Evolutionary conservation across 352 stramenopile genomes (phyloP).

Genomic region (Phytopythium delawarense): DNA sequence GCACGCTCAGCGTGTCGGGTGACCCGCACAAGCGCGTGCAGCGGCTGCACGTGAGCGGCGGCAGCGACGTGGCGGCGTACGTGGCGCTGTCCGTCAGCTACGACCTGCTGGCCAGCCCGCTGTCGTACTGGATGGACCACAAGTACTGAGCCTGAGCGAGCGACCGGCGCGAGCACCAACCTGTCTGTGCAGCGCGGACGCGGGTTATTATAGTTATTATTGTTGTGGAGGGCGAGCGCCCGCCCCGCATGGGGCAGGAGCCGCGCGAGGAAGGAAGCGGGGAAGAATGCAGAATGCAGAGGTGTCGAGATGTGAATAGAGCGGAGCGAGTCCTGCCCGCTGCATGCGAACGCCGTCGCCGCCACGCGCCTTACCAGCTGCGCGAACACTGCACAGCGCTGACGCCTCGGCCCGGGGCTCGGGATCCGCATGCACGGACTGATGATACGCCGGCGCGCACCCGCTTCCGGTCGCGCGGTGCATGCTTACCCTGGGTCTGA

Average conservation of each 20-base stretch:
- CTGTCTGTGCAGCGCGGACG: background rate
- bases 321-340: too few species aligned
- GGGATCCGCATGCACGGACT: too few species aligned
- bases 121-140: conserved; percentile 74
- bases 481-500: background rate
- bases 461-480: background rate
- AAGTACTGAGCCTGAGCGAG: conserved; percentile 39
- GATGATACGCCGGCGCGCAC: background rate
- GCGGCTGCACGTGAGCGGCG: conserved; percentile 65
- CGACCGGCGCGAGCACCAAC: background rate
- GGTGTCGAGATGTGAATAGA: background rate
- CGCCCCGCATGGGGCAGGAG: too few species aligned
- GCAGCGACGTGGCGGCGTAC: conserved; percentile 73
- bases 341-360: too few species aligned
- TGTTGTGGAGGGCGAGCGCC: background rate
- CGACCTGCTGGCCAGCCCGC: conserved; percentile 66
- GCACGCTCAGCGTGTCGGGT: conserved; percentile 61
- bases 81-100: conserved; percentile 69
- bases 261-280: background rate
- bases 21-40: conserved; percentile 70
- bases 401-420: too few species aligned
- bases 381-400: background rate
- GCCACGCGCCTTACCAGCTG: too few species aligned
- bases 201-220: background rate
- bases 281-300: background rate